Conservation (phyloP, 1,284 basidiomycete species). For the Papiliotrema flavescens region DNA sequence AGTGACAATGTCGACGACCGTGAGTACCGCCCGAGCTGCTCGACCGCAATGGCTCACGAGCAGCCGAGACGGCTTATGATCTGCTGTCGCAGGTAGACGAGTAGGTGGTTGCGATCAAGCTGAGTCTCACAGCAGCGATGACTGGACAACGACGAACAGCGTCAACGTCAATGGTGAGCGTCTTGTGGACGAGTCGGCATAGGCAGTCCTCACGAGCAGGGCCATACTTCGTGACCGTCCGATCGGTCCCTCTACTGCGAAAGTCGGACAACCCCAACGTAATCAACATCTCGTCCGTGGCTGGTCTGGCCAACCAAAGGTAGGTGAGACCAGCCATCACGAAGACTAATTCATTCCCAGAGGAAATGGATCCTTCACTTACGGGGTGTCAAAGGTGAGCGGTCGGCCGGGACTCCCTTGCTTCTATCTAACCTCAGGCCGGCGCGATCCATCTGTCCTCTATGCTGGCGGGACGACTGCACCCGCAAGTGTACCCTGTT, state of each 20-base stretch:
- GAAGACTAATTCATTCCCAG: background rate
- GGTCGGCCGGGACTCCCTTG: background rate
- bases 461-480: slow-evolving; percentile 31
- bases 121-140: slow-evolving; percentile 18
- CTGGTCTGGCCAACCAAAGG: slow-evolving; percentile 40
- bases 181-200: background rate
- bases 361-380: slow-evolving; percentile 24
- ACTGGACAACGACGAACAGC: slow-evolving; percentile 36
- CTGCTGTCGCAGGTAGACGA: slow-evolving; percentile 13
- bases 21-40: slow-evolving; percentile 19
- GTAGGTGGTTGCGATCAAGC: slow-evolving; percentile 2
- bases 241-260: slow-evolving; percentile 37
- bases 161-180: slow-evolving; percentile 35
- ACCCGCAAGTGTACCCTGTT: slow-evolving; percentile 20
- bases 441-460: slow-evolving; percentile 30
- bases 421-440: background rate
- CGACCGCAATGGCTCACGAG: background rate
- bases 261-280: slow-evolving; percentile 40
- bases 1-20: slow-evolving; percentile 23
- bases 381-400: slow-evolving; percentile 24
- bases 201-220: slow-evolving; percentile 5
- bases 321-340: slow-evolving; percentile 1
- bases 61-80: slow-evolving; percentile 24
- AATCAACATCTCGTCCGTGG: slow-evolving; percentile 45
- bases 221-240: slow-evolving; percentile 44